phyloP scores from a whole-genome alignment of 75 land plant genomes.

The Adiantum capillusveneris region DNA sequence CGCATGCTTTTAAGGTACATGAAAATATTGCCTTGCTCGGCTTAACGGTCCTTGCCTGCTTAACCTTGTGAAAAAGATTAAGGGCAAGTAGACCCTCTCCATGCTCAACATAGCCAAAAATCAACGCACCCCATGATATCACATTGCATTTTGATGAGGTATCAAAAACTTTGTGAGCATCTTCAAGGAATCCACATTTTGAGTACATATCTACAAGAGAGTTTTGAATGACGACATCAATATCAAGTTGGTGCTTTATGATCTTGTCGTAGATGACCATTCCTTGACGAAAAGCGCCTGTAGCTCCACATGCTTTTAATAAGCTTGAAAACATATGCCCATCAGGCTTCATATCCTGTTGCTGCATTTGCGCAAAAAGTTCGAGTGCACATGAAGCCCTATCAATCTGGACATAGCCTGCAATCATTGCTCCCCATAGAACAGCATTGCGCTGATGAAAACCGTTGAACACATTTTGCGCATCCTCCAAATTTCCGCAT shows the following conservation, averaged over 20 bases:
- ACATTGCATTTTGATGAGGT: constrained; percentile 1
- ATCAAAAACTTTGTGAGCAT: constrained; percentile 2
- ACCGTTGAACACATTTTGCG: constrained; percentile 22
- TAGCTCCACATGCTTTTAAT: constrained; percentile 13
- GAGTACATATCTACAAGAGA: constrained; percentile 19
- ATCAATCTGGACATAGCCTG: constrained; percentile 11
- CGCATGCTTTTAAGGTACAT: constrained; percentile 25
- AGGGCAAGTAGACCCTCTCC: constrained; percentile 2
- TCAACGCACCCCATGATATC: constrained; percentile 13
- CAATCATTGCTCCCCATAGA: constrained; percentile 26
- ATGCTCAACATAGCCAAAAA: constrained; percentile 11
- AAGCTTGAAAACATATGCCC: constrained; percentile 18
- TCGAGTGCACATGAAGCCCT: constrained; percentile 6
- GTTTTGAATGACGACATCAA: constrained; percentile 13
- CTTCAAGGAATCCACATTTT: constrained; percentile 9
- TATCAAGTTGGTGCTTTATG: constrained; percentile 8
- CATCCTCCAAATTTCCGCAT: constrained; percentile 18
- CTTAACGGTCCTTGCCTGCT: neutral
- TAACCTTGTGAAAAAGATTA: constrained; percentile 8
- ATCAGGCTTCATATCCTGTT: constrained; percentile 19
- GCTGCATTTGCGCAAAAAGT: constrained; percentile 20
- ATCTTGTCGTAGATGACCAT: constrained; percentile 8
- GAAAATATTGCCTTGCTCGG: constrained; percentile 21
- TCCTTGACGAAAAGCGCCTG: constrained; percentile 9
- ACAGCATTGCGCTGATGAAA: constrained; percentile 15